Evolutionary conservation across 1,139 yeast genomes (phyloP).

Genomic region (Yamadazyma sp.): DNA sequence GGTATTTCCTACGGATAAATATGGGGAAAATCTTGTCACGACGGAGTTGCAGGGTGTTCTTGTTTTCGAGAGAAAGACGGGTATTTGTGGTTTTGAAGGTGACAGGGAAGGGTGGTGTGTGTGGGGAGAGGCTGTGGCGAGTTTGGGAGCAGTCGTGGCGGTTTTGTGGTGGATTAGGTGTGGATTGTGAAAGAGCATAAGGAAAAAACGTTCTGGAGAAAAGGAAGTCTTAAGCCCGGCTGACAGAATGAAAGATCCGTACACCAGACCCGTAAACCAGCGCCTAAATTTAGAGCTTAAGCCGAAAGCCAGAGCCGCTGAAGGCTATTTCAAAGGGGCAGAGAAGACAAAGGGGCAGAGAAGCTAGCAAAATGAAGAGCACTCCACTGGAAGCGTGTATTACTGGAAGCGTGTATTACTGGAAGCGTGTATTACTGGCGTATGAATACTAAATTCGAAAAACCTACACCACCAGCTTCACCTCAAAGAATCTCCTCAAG

Average conservation of each 20-base stretch:
- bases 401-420: no score
- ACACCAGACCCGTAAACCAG: conserved; percentile 1
- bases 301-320: no score
- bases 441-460: no score
- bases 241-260: not conserved
- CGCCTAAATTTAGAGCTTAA: no score
- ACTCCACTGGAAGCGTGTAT: no score
- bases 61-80: no score
- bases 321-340: no score
- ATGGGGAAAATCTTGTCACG: conserved; percentile 1
- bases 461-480: conserved; percentile 78
- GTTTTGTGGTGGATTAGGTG: no score
- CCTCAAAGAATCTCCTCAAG: conserved; percentile 93
- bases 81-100: not conserved
- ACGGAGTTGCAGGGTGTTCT: not conserved
- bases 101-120: not conserved
- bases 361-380: no score
- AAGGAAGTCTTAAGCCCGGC: conserved; percentile 1
- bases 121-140: not conserved
- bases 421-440: not conserved
- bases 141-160: not conserved
- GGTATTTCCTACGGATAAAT: not conserved
- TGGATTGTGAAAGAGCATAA: no score
- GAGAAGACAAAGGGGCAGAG: no score
- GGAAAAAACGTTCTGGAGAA: not conserved